Base-by-base conservation (phyloP, 2,329 filamentous ascomycete species). In the Fusarium pilosicola region DNA sequence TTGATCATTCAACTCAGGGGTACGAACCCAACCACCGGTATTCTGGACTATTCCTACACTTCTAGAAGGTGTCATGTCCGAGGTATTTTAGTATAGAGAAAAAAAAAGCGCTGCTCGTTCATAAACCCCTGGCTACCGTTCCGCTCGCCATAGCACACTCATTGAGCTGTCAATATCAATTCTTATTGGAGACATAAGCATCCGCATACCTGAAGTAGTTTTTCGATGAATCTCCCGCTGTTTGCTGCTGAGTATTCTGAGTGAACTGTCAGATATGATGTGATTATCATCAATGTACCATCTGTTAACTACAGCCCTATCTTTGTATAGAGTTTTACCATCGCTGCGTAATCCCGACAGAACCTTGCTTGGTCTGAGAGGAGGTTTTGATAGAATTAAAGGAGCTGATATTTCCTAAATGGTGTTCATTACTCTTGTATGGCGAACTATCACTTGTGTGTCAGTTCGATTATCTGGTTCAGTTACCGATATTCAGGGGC, bases 301-400 rank as follows among this genome's bases (percentile, higher is more conserved):
- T 34, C 44, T 67, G 46, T 46, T 36, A 26, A 17, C 49, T 26
- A 5, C 13, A 26, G 32, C 22, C 9, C 13, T 24, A 32, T 58
- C 15, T 55, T 32, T 30, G 20, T 52, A 38, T 45, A n/a, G 14
- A 62, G 59, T 52, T 51, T 49, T 26, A 65, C 52, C 18, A 13
- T 42, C 48, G 49, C 58, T 62, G 58, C n/a, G 46, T 74, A 65
- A 70, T 60, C 67, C 70, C 65, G 41, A 44, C 20, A 39, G 42
- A 24, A 30, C 32, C 18, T 51, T 51, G 48, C 7, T n/a, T 51
- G 11, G 49, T 8, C 18, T 52, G n/a, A 14, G n/a, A 12, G 13
- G 17, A 52, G 17, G 22, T 26, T 34, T 20, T 26, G 30, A 36
- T 22, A 26, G 48, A 52, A 36, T 20, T 5, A 20, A 3, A 32